Conservation (phyloP, 2,329 filamentous ascomycete genomes). For the Trichoderma cornu-damae region DNA sequence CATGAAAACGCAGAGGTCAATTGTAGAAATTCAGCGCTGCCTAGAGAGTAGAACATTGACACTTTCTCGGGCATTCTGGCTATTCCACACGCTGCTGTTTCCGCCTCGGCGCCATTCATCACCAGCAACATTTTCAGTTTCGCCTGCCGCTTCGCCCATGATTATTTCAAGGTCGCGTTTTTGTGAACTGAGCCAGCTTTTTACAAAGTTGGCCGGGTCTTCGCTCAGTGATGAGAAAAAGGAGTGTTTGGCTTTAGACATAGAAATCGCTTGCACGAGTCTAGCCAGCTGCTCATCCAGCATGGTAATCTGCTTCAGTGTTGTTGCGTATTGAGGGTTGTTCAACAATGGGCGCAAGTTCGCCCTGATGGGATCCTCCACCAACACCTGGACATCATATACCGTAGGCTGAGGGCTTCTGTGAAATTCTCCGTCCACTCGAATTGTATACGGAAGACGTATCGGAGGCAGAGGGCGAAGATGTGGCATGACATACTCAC, state of each 20-base stretch:
- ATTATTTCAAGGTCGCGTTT: constrained; percentile 86
- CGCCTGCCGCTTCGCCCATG: constrained; percentile 69
- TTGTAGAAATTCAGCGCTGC: constrained; percentile 34
- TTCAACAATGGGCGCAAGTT: constrained; percentile 61
- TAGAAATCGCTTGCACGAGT: constrained; percentile 73
- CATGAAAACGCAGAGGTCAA: not conserved
- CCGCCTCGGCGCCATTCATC: constrained; percentile 66
- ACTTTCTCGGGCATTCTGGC: constrained; percentile 56
- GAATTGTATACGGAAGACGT: constrained; percentile 84
- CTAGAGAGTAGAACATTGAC: constrained; percentile 57
- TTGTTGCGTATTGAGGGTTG: constrained; percentile 64
- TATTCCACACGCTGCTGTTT: constrained; percentile 50
- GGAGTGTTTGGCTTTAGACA: constrained; percentile 83
- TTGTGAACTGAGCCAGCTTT: constrained; percentile 85
- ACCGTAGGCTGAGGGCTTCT: constrained; percentile 70
- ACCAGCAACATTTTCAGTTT: constrained; percentile 53
- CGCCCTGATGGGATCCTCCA: constrained; percentile 74
- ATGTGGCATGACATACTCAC: constrained; percentile 73
- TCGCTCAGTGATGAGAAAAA: constrained; percentile 76
- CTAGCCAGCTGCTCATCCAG: constrained; percentile 83
- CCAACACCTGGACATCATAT: constrained; percentile 80
- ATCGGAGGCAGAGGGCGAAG: constrained; percentile 75
- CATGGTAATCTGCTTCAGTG: constrained; percentile 67
- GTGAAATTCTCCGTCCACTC: constrained; percentile 80
- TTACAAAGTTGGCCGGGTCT: constrained; percentile 79